Conservation (phyloP, 805 yeast species). For the Cyberlindnera mycetangii region DNA sequence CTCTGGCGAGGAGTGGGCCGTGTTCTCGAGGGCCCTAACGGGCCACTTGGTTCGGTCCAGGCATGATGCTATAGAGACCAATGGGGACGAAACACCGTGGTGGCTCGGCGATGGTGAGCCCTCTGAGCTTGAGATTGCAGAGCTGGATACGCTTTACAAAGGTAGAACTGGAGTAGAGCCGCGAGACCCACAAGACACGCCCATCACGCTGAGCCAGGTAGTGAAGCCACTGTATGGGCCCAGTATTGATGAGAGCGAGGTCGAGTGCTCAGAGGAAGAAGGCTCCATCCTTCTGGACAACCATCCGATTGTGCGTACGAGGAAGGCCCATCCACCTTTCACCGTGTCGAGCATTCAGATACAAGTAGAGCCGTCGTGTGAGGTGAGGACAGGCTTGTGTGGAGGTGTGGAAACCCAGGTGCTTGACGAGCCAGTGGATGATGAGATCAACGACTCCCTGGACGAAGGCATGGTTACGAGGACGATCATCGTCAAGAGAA, state of each 20-base stretch:
- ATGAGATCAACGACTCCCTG: constrained; percentile 2
- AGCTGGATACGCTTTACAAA: not conserved
- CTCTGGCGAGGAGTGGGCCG: not conserved
- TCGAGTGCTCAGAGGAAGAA: constrained; percentile 7
- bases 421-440: not conserved
- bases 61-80: not conserved
- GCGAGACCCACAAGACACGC: not conserved
- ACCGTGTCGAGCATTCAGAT: not conserved
- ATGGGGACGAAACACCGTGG: not conserved
- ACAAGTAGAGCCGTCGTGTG: not conserved
- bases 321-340: too few species aligned
- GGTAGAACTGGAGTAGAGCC: too few species aligned
- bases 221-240: not conserved
- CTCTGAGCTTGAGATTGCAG: constrained; percentile 2
- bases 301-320: not conserved
- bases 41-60: not conserved
- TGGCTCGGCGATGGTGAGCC: constrained; percentile 12
- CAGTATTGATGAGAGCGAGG: not conserved
- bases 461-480: not conserved
- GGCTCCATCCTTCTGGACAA: not conserved
- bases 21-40: not conserved
- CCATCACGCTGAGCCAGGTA: constrained; percentile 9
- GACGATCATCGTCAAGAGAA: not conserved
- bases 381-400: not conserved
- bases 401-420: not conserved